Evolutionary conservation across 805 yeast species (phyloP).

Genomic region (Metschnikowia corniflorae): DNA sequence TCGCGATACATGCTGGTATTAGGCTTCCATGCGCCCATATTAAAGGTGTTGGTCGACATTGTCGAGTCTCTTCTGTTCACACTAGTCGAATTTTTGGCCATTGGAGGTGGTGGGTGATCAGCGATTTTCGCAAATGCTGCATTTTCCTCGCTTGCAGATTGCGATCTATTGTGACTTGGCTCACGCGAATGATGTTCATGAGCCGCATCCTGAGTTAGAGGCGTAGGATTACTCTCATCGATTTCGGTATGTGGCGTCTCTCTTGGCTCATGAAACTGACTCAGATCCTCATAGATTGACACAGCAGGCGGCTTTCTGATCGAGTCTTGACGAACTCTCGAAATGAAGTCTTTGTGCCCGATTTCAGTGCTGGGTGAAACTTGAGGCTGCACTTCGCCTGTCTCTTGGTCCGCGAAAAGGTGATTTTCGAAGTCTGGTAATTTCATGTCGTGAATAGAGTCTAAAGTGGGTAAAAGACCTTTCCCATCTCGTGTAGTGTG

Average conservation of each 20-base stretch:
- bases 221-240: neutral
- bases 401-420: constrained; percentile 6
- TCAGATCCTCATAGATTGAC: neutral
- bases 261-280: too few relatives aligned
- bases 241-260: too few relatives aligned
- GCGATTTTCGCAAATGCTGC: neutral
- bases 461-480: constrained; percentile 22
- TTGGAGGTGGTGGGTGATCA: constrained; percentile 3
- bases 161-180: neutral
- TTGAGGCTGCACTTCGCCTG: neutral
- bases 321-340: constrained; percentile 19
- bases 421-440: constrained; percentile 29
- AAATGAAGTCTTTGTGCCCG: constrained; percentile 12
- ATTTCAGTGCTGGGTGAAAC: neutral
- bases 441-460: constrained; percentile 22
- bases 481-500: constrained; percentile 1
- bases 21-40: constrained; percentile 58
- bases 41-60: constrained; percentile 30
- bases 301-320: constrained; percentile 35
- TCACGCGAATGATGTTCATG: neutral
- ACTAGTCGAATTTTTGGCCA: constrained; percentile 2
- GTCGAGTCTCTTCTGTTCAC: constrained; percentile 32
- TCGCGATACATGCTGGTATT: constrained; percentile 50
- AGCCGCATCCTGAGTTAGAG: neutral
- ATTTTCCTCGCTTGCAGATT: neutral